Evolutionary conservation across 2,329 filamentous ascomycete species (phyloP).

Genomic region (Paecilomyces fulvus): DNA sequence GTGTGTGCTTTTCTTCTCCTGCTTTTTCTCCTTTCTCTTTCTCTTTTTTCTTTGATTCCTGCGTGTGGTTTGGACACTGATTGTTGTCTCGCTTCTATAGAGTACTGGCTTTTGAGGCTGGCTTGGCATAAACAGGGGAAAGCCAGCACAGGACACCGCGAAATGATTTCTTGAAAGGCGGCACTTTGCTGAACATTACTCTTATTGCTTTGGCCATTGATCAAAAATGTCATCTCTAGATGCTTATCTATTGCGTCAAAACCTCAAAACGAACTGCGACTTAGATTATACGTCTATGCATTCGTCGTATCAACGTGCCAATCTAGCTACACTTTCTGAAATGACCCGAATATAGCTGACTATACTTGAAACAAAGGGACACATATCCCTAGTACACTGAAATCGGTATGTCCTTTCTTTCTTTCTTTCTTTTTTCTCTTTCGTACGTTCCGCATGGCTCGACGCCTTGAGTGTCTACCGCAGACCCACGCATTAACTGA

Average conservation of each 20-base stretch:
- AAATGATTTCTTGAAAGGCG: neutral
- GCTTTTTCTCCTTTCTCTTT: neutral
- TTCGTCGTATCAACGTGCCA: neutral
- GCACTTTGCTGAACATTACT: neutral
- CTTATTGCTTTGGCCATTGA: neutral
- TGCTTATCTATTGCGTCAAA: neutral
- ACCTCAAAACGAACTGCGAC: neutral
- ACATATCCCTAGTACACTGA: neutral
- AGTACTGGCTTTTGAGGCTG: neutral
- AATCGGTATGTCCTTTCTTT: neutral
- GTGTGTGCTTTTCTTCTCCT: neutral
- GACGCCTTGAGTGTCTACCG: neutral
- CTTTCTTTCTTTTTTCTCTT: neutral
- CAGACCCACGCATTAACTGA: neutral
- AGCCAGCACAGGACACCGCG: neutral
- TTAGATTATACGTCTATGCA: neutral
- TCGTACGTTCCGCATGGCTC: neutral
- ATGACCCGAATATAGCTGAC: neutral
- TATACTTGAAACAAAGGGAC: neutral
- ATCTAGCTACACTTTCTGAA: neutral
- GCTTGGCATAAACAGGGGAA: neutral
- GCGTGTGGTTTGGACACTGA: neutral
- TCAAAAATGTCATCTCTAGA: neutral
- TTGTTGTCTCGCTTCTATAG: neutral
- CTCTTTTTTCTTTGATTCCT: neutral